A percentile compares a stretch with the other conserved stretches of the same genome.
These are phyloP conservation scores for Eutrema japonicum DNA, from an alignment of 345 rosid species.

Conservation along the genomic window DNA sequence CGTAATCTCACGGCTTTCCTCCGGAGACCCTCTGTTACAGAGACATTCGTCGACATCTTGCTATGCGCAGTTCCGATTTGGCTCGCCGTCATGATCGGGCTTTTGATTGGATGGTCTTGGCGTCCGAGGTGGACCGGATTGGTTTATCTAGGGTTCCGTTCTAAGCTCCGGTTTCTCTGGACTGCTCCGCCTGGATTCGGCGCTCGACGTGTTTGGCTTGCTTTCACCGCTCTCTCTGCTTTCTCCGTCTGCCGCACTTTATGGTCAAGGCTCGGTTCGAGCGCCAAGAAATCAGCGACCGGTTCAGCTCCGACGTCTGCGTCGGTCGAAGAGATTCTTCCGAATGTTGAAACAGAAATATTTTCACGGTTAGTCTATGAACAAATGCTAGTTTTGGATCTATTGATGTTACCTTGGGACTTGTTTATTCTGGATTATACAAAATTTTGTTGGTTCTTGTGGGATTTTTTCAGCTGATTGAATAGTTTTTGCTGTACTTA, in stretches of 20 bases:
- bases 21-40: constrained; percentile 67
- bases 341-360: constrained; percentile 41
- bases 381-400: neutral
- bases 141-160: constrained; percentile 74
- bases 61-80: constrained; percentile 96
- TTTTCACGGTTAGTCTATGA: constrained; percentile 48
- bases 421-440: neutral
- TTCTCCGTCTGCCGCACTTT: constrained; percentile 79
- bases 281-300: constrained; percentile 43
- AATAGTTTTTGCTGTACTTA: neutral
- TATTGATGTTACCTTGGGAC: neutral
- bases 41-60: constrained; percentile 90
- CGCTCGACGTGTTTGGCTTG: constrained; percentile 92
- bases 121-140: constrained; percentile 94
- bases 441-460: neutral
- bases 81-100: constrained; percentile 95
- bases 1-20: constrained; percentile 63
- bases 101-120: constrained; percentile 97
- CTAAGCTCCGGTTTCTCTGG: constrained; percentile 79
- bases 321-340: constrained; percentile 10
- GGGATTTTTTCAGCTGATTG: neutral
- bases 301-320: neutral
- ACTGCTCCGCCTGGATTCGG: constrained; percentile 98
- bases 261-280: constrained; percentile 59
- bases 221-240: constrained; percentile 86